Evolutionary conservation across 1,284 basidiomycete genomes (phyloP), one percentile per base, ranked within the genome.

Genomic region (Lignosus rhinocerotis): DNA sequence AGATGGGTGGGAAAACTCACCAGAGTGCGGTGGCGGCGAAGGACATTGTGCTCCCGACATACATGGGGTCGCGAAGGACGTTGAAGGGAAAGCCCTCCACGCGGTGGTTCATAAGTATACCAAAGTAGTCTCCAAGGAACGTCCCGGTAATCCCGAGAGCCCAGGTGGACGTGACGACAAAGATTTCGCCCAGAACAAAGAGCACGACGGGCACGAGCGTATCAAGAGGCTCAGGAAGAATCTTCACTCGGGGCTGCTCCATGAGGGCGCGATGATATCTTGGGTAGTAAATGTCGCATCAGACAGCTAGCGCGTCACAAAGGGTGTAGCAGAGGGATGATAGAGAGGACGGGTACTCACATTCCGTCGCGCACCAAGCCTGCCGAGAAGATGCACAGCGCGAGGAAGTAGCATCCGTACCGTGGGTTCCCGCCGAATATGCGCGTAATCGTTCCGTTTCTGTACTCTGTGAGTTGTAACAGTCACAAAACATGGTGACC

Each of bases 81-180:
- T 96, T 97, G 83, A 98, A 99, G 0, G 96, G 96, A 78, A 99
- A 99, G 19, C 92, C 88, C 72, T 87, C 84, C 6, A 92, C 89
- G 25, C 87, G 80, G 58, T 90, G 81, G 70, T 94, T 88, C 94
- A 98, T 97, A 55, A 98, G 79, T 67, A 98, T 98, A n/a, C 96
- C 96, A 75, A 98, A 99, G 77, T 98, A 98, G 77, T 98, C 96
- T 6, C 96, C 95, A 46, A 98, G 83, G 79, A 94, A 96, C 1
- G 93, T 96, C 58, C 95, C 96, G 8, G 96, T 97, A 63, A 98
- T 80, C 16, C 96, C 96, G 14, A 99, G 78, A 0, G 91, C 90
- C 84, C 87, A 98, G 41, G 95, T 98, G 38, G 93, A 96, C 19
- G 88, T 89, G 50, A 96, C 62, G 54, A 98, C 96, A 62, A 96